These are phyloP conservation scores for Parastagonospora avenae DNA, from an alignment of 2,329 filamentous ascomycete species.

Conservation along the genomic window DNA sequence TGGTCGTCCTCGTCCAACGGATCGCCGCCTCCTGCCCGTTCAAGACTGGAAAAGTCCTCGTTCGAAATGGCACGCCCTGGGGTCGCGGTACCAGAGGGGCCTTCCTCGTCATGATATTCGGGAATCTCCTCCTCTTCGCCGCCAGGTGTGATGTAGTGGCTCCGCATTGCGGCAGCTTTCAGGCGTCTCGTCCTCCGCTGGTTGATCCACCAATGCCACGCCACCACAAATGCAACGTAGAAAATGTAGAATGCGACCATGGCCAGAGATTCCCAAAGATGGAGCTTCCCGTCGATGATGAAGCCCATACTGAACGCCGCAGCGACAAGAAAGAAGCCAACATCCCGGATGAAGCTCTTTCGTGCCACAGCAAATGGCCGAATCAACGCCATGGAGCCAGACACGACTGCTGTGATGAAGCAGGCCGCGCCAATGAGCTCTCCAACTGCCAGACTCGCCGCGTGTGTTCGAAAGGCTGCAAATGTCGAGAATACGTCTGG, in stretches of 20 bases:
- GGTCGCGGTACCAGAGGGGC: conserved; percentile 41
- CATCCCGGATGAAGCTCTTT: conserved; percentile 88
- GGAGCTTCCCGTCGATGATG: conserved; percentile 79
- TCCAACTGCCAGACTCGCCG: conserved; percentile 93
- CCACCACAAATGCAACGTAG: conserved; percentile 86
- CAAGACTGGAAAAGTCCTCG: conserved; percentile 68
- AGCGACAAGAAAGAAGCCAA: conserved; percentile 88
- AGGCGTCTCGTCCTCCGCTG: conserved; percentile 65
- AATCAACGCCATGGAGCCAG: conserved; percentile 96
- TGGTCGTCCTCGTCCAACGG: conserved; percentile 62
- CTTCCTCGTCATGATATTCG: conserved; percentile 60
- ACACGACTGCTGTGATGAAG: conserved; percentile 96
- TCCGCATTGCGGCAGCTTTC: conserved; percentile 73
- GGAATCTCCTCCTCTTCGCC: conserved; percentile 65
- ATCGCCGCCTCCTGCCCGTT: conserved; percentile 66
- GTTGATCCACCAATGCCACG: conserved; percentile 86
- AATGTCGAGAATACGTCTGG: conserved; percentile 99
- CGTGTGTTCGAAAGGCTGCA: conserved; percentile 95
- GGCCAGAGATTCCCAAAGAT: conserved; percentile 83
- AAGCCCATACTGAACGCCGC: conserved; percentile 87
- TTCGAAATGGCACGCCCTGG: conserved; percentile 57
- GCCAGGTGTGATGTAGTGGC: conserved; percentile 69
- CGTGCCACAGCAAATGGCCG: conserved; percentile 89
- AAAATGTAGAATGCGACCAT: conserved; percentile 94
- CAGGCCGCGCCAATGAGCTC: conserved; percentile 93